phyloP scores from a whole-genome alignment of 75 land plant species.

The Selaginella tamariscina region DNA sequence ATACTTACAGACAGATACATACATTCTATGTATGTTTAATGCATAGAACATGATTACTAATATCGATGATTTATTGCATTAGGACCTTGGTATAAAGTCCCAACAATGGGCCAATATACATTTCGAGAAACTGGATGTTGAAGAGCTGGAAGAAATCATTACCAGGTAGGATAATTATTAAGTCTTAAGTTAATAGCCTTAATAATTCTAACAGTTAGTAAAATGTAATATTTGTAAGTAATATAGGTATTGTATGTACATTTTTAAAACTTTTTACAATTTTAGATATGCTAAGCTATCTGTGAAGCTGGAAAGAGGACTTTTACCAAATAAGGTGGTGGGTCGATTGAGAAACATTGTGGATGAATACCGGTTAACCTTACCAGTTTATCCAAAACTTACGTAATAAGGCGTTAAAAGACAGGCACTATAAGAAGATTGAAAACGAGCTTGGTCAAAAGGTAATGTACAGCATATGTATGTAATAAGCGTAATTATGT shows the following conservation, averaged over 20 bases:
- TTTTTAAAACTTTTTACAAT: neutral
- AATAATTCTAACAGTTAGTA: no score
- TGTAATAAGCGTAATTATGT: no score
- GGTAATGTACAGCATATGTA: no score
- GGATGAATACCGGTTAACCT: neutral
- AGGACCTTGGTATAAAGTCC: conserved; percentile 18
- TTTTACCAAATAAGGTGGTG: conserved; percentile 24
- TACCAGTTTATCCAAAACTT: conserved; percentile 30
- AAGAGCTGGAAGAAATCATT: conserved; percentile 21
- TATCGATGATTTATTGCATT: no score
- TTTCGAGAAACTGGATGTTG: conserved; percentile 27
- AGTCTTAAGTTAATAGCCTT: neutral
- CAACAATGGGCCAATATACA: conserved; percentile 18
- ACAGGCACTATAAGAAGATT: conserved; percentile 32
- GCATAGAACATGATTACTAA: no score
- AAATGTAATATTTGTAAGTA: no score
- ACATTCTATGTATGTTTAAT: no score
- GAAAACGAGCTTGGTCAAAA: conserved; percentile 21
- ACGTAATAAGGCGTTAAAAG: conserved; percentile 21
- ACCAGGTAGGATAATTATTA: conserved; percentile 10
- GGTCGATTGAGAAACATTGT: conserved; percentile 18
- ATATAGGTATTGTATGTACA: no score
- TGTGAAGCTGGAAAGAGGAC: conserved; percentile 25
- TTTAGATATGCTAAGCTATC: conserved; percentile 20
- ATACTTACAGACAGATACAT: no score